phyloP scores from a whole-genome alignment of 2,329 filamentous ascomycete species.

The Pseudogymnoascus sp. region DNA sequence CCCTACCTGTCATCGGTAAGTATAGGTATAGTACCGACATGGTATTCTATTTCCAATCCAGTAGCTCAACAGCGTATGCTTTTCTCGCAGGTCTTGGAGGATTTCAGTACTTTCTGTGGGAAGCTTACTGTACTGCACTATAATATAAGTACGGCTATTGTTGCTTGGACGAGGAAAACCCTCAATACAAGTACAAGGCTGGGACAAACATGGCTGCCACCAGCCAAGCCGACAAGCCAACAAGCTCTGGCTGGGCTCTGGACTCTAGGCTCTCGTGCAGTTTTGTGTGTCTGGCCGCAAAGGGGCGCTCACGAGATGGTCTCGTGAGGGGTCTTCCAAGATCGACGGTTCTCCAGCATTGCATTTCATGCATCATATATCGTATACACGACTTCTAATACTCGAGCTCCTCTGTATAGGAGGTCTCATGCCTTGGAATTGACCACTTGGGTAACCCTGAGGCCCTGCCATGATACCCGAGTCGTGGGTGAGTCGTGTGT shows the following conservation, averaged over 20 bases:
- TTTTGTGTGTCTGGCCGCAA: neutral
- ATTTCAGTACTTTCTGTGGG: neutral
- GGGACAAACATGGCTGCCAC: neutral
- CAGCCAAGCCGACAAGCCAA: neutral
- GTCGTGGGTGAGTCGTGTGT: neutral
- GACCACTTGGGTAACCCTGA: neutral
- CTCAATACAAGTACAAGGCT: neutral
- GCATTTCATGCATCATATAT: neutral
- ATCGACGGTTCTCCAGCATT: constrained; percentile 1
- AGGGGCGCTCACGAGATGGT: neutral
- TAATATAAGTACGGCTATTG: no score
- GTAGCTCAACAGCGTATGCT: neutral
- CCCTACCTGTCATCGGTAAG: neutral
- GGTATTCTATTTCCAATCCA: neutral
- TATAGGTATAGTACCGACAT: neutral
- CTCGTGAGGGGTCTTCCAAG: neutral
- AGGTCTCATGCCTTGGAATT: neutral
- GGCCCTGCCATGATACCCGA: neutral
- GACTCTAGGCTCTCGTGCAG: neutral
- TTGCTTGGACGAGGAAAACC: no score
- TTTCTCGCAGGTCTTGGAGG: neutral
- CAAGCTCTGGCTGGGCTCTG: neutral
- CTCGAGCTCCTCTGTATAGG: neutral
- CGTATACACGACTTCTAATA: neutral
- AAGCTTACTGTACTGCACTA: neutral